Evolutionary conservation across 164 flowering plant genomes (phyloP), one percentile per base, ranked within the genome.

Genomic region (Aristolochia californica): DNA sequence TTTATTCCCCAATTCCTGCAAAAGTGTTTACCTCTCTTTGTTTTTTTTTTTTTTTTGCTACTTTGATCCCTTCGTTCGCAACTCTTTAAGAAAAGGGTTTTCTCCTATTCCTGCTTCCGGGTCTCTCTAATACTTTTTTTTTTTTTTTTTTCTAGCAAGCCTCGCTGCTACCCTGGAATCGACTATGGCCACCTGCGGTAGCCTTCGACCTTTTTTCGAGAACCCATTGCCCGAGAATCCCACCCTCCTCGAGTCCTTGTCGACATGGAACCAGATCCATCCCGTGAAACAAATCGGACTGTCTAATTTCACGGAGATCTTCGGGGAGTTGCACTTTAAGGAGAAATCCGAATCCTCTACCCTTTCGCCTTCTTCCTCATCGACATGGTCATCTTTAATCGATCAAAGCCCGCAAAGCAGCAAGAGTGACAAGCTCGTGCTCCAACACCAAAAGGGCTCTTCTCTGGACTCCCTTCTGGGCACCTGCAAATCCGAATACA

Each of bases 281-380:
- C 65, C 79, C 30, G 26, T 24, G 18, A 52, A 53, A 23, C 51
- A 43, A 8, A 17, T 43, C 17, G 75, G 70, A 0, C 70, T 69
- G 10, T 72, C 78, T 13, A 70, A 85, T 0, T 71, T 77, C 57
- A 75, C 90, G n/a, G 93, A 90, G 63, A 66, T 87, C 57, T 82
- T 90, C 45, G 93, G 87, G 1, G 97, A 85, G 62, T 83, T 90
- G 34, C 83, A 83, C 65, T 80, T 83, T 74, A 66, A 80, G 56
- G 84, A 83, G 30, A 65, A 58, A 24, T 38, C 70, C 15, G 48
- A 61, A 24, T 26, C 64, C 11, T 16, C 43, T 4, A 12, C 21
- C 13, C 57, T 15, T 13, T 23, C 40, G 12, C 57, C 57, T 53
- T 44, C 64, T 15, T 18, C 56, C 26, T 21, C 57, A 0, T 52